A percentile compares a stretch with the other conserved stretches of the same genome.
Conservation (phyloP, 2,329 filamentous ascomycete genomes). For the Fusarium chaquense region DNA sequence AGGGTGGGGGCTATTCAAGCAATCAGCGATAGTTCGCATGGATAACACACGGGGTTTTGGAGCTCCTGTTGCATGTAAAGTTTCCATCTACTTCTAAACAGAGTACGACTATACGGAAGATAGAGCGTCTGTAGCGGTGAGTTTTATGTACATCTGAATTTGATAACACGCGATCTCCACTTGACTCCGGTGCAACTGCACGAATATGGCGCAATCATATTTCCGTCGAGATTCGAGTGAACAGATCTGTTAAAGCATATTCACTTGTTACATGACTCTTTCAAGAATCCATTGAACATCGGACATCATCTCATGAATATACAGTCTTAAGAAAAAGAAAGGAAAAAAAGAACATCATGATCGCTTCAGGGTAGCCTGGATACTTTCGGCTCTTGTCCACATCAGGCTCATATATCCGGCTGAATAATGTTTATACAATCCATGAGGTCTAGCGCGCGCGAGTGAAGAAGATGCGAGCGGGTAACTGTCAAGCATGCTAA, state of each 20-base stretch:
- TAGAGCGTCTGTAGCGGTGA: not conserved
- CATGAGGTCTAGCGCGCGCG: conserved; percentile 11
- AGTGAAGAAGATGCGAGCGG: not conserved
- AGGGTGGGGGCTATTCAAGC: not conserved
- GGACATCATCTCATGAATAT: not conserved
- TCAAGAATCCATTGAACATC: no score
- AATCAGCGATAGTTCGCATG: not conserved
- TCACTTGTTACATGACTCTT: no score
- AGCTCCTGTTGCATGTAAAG: not conserved
- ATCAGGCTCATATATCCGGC: conserved; percentile 3
- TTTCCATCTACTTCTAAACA: not conserved
- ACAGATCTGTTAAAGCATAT: not conserved
- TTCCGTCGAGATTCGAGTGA: not conserved
- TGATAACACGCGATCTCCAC: not conserved
- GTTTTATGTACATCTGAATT: no score
- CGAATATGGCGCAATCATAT: not conserved
- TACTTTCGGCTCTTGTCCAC: not conserved
- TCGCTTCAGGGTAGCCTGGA: conserved; percentile 1
- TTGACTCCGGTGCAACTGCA: not conserved
- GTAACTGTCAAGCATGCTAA: conserved; percentile 10
- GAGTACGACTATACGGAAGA: no score
- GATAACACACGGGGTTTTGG: not conserved
- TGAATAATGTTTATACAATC: not conserved
- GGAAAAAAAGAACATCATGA: not conserved
- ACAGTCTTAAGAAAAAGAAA: not conserved